These are phyloP conservation scores for Nakaseomyces delphensis DNA, from an alignment of 1,139 yeast genomes.

Conservation along the genomic window DNA sequence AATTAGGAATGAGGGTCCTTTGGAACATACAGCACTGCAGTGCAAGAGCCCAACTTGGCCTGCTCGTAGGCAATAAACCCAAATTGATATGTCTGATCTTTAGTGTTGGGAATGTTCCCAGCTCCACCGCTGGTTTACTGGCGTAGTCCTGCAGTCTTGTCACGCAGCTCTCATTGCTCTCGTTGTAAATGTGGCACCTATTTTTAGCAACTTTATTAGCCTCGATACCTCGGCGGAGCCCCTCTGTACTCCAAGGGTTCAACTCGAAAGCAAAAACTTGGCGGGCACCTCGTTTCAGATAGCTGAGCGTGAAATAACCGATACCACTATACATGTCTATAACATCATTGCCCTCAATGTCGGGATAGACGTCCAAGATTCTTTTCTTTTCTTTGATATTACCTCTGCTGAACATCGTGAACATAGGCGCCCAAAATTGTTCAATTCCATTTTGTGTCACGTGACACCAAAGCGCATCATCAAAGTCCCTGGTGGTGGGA, in stretches of 20 bases:
- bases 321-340: conserved; percentile 78
- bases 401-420: conserved; percentile 87
- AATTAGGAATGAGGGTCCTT: conserved; percentile 9
- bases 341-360: conserved; percentile 38
- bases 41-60: conserved; percentile 51
- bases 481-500: conserved; percentile 42
- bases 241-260: conserved; percentile 79
- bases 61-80: conserved; percentile 68
- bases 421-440: conserved; percentile 78
- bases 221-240: conserved; percentile 48
- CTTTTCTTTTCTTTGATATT: conserved; percentile 75
- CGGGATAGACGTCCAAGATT: conserved; percentile 37
- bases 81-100: conserved; percentile 58
- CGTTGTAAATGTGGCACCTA: conserved; percentile 36
- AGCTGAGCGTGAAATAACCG: conserved; percentile 74
- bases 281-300: conserved; percentile 46
- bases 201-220: conserved; percentile 36
- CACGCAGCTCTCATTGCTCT: conserved; percentile 48
- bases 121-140: not conserved
- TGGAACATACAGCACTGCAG: conserved; percentile 23
- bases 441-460: conserved; percentile 62
- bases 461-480: conserved; percentile 61
- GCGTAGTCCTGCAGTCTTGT: conserved; percentile 33
- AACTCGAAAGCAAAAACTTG: conserved; percentile 71
- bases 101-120: conserved; percentile 12